Base-by-base conservation (phyloP, 2,329 filamentous ascomycete genomes). In the Biscogniauxia mediterranea region DNA sequence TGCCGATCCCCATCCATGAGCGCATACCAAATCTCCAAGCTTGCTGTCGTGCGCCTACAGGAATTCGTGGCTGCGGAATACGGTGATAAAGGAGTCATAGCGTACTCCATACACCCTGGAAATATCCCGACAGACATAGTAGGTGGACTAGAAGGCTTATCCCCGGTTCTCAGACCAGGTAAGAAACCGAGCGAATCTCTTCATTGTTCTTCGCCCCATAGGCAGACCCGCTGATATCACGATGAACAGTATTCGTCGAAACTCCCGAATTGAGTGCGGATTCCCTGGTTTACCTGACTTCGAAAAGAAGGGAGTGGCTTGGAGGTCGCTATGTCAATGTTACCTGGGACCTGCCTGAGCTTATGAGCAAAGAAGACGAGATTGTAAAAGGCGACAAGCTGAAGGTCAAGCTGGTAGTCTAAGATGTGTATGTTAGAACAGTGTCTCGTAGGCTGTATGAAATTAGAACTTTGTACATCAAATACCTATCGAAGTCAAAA, bases 61-160 rank as follows among this genome's bases (percentile, higher is more conserved):
- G 80, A 85, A 69, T 79, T 77, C 62, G 61, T 82, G 8, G 67
- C 70, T 19, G 66, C 68, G 0, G 82, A 83, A 52, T 78, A 81
- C 62, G 73, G 68, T 3, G 67, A 73, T 2, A 59, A 78, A 28
- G 78, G 77, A 1, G 52, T 82, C 8, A 51, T 81, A 42, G 73
- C 78, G 3, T 79, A 77, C 63, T 67, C 65, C 25, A 69, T 82
- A 8, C 78, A 82, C 67, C 80, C 80, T 0, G 79, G 75, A 11
- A 77, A 75, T 19, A 69, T 80, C 3, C 54, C 63, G 20, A 81
- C 79, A 2, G 76, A 79, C 7, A 69, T 72, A 58, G 52, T 63
- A 1, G 55, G 42, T 1, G 66, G 64, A 1, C 0, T 38, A 20
- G 62, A 62, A 0, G 55, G 55, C 23, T 1, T 67, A 9, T 1